Conservation (phyloP, 1,284 basidiomycete genomes). For the Heterobasidion annosum region DNA sequence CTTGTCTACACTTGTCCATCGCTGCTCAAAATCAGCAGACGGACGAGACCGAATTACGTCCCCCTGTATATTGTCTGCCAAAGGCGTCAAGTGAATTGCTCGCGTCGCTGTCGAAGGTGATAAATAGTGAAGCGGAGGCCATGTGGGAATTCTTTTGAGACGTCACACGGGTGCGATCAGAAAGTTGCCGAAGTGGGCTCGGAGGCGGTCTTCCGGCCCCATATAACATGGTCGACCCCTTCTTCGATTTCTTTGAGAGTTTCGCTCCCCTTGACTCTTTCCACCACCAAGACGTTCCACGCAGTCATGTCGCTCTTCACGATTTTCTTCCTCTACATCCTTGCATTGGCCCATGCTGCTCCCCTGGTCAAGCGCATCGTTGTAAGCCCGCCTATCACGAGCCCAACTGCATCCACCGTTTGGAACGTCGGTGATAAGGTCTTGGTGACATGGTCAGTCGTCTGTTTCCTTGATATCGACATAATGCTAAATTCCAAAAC, state of each 20-base stretch:
- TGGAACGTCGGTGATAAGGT: constrained; percentile 45
- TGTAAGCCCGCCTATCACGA: constrained; percentile 45
- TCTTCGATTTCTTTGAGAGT: not conserved
- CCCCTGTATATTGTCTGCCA: too few species aligned
- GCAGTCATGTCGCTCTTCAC: constrained; percentile 7
- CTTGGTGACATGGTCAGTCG: constrained; percentile 49
- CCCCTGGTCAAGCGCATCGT: constrained; percentile 42
- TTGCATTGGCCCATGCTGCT: constrained; percentile 13
- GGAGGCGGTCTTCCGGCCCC: not conserved
- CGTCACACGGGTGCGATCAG: constrained; percentile 1
- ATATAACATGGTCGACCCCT: not conserved
- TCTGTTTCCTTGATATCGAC: not conserved
- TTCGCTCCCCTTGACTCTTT: not conserved
- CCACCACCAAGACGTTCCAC: constrained; percentile 4
- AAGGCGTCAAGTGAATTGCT: too few species aligned
- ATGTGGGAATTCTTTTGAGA: not conserved
- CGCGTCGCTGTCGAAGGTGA: not conserved
- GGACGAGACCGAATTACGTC: too few species aligned
- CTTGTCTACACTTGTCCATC: too few species aligned
- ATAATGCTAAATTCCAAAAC: not conserved
- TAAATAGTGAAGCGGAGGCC: not conserved
- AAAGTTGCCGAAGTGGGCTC: not conserved
- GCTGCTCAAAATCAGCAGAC: too few species aligned
- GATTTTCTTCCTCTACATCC: constrained; percentile 5
- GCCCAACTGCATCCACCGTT: constrained; percentile 37